Percentiles rank a stretch among this genome's conserved stretches.
Conservation (phyloP, 2,329 filamentous ascomycete species). For the Alternaria alternata region DNA sequence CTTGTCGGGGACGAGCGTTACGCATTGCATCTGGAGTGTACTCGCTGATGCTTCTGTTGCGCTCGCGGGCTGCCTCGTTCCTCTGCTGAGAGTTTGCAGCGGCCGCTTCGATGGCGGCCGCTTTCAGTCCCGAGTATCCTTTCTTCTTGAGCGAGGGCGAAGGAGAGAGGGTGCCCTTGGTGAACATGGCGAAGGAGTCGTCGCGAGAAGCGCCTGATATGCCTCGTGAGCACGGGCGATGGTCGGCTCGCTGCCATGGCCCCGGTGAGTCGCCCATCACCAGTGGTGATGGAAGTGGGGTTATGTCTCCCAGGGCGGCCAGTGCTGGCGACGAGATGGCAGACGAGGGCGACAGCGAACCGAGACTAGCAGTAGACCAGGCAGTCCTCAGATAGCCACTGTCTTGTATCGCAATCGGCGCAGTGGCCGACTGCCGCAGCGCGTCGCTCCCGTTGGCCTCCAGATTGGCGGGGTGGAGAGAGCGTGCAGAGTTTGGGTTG, state of each 20-base stretch:
- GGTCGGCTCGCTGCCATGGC: slow-evolving; percentile 52
- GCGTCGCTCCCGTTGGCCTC: slow-evolving; percentile 41
- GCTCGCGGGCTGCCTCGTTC: slow-evolving; percentile 60
- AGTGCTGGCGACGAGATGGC: slow-evolving; percentile 58
- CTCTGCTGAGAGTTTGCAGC: slow-evolving; percentile 44
- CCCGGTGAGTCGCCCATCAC: slow-evolving; percentile 53
- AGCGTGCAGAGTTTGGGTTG: slow-evolving; percentile 24
- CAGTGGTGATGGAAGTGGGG: slow-evolving; percentile 61
- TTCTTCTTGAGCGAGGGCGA: slow-evolving; percentile 57
- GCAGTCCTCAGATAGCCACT: slow-evolving; percentile 50
- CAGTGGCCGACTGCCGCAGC: slow-evolving; percentile 46
- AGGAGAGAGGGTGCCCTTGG: slow-evolving; percentile 45
- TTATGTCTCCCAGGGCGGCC: slow-evolving; percentile 59
- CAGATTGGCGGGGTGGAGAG: slow-evolving; percentile 40
- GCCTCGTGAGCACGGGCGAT: slow-evolving; percentile 47
- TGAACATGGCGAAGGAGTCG: slow-evolving; percentile 41
- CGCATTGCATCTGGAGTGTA: slow-evolving; percentile 78
- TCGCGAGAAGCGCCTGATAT: slow-evolving; percentile 42
- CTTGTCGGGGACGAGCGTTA: slow-evolving; percentile 72
- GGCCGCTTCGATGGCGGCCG: slow-evolving; percentile 51
- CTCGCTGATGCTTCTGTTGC: slow-evolving; percentile 88
- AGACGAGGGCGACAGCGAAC: slow-evolving; percentile 56
- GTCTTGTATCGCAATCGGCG: slow-evolving; percentile 50
- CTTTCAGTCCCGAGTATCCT: slow-evolving; percentile 55
- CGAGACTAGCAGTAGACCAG: slow-evolving; percentile 55